phyloP scores from a whole-genome alignment of 805 yeast species.

The Schwanniomyces sp. region DNA sequence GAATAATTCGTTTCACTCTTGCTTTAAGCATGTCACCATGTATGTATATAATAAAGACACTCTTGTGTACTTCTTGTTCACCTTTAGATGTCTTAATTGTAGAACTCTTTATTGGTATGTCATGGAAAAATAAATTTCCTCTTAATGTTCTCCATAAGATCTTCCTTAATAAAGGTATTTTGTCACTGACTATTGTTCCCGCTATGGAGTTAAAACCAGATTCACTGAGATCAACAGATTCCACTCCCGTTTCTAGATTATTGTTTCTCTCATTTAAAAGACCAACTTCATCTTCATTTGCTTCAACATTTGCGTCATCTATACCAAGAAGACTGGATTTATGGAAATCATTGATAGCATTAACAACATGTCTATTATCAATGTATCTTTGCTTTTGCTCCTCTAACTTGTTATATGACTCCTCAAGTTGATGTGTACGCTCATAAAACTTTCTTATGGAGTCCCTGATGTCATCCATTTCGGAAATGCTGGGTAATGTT shows the following conservation, averaged over 20 bases:
- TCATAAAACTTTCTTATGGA: constrained; percentile 24
- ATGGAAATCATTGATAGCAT: constrained; percentile 34
- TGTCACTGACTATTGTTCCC: constrained; percentile 35
- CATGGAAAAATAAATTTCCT: constrained; percentile 43
- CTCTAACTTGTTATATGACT: constrained; percentile 27
- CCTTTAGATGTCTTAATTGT: constrained; percentile 12
- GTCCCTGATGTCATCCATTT: constrained; percentile 31
- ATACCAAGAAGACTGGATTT: constrained; percentile 14
- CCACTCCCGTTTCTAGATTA: constrained; percentile 21
- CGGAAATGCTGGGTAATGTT: constrained; percentile 26
- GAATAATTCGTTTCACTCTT: constrained; percentile 35
- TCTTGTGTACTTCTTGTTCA: constrained; percentile 25
- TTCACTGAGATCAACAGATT: constrained; percentile 18
- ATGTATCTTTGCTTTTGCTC: constrained; percentile 20
- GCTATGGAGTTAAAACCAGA: constrained; percentile 31
- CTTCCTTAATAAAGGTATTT: constrained; percentile 36
- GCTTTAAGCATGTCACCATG: constrained; percentile 39
- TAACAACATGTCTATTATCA: constrained; percentile 37
- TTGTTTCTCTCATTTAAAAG: constrained; percentile 20
- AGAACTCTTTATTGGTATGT: constrained; percentile 30
- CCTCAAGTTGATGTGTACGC: constrained; percentile 37
- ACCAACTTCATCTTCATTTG: constrained; percentile 29
- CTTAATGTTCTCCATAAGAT: constrained; percentile 44
- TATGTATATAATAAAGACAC: constrained; percentile 37
- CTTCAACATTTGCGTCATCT: constrained; percentile 14